Percentiles rank a stretch among this genome's conserved stretches.
These are phyloP conservation scores for Thamnidium elegans DNA, from an alignment of 192 early-diverging fungal species.

Conservation along the genomic window DNA sequence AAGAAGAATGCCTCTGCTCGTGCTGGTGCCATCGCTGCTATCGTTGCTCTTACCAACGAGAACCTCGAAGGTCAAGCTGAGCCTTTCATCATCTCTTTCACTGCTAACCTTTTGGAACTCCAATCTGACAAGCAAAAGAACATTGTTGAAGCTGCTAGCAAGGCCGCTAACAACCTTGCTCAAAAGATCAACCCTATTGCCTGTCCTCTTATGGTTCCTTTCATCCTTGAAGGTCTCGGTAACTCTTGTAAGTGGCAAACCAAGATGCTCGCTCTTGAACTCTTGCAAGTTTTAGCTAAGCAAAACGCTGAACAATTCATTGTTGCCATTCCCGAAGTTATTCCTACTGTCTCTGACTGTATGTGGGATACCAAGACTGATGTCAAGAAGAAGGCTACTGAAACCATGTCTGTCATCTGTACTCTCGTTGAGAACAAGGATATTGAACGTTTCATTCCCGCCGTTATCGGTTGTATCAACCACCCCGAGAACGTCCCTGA, in stretches of 20 bases:
- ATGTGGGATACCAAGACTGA: conserved; percentile 86
- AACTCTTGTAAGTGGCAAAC: conserved; percentile 79
- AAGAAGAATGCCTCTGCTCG: conserved; percentile 67
- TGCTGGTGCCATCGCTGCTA: conserved; percentile 59
- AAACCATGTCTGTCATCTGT: conserved; percentile 67
- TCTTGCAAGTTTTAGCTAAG: conserved; percentile 45
- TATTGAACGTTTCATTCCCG: conserved; percentile 72
- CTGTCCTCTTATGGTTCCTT: conserved; percentile 55
- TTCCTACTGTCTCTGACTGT: conserved; percentile 68
- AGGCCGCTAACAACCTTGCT: conserved; percentile 45
- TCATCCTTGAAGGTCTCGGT: conserved; percentile 61
- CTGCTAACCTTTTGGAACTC: conserved; percentile 61
- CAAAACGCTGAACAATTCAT: conserved; percentile 48
- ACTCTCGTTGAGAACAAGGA: conserved; percentile 76
- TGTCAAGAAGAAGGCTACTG: conserved; percentile 60
- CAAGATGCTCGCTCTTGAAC: conserved; percentile 52
- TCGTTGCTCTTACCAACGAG: conserved; percentile 53
- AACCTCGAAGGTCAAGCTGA: conserved; percentile 54
- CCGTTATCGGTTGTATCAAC: conserved; percentile 71
- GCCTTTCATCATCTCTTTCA: conserved; percentile 63
- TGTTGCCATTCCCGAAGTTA: conserved; percentile 56
- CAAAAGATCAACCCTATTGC: conserved; percentile 46
- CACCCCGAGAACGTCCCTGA: conserved; percentile 77
- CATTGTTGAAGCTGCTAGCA: conserved; percentile 42
- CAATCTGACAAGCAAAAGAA: conserved; percentile 56